These are phyloP conservation scores for Lizonia empirigonia DNA, from an alignment of 2,329 filamentous ascomycete genomes.

Conservation along the genomic window DNA sequence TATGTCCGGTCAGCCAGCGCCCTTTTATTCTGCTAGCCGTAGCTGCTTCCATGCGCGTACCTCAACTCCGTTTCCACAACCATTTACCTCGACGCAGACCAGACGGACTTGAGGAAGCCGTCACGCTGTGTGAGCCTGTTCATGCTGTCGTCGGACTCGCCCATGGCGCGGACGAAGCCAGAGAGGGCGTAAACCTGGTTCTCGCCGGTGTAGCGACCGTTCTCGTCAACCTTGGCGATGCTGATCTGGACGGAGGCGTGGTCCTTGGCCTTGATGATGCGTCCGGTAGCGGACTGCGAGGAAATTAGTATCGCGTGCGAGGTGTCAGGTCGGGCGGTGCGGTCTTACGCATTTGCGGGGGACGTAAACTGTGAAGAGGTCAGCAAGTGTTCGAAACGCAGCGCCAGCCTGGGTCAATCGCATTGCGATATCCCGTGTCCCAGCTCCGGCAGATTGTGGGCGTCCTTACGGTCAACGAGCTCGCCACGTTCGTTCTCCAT, in stretches of 20 bases:
- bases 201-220: conserved; percentile 94
- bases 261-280: conserved; percentile 99
- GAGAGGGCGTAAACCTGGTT: conserved; percentile 97
- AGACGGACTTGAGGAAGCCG: conserved; percentile 96
- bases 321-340: conserved; percentile 7
- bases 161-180: conserved; percentile 97
- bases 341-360: conserved; percentile 51
- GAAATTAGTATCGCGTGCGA: conserved; percentile 28
- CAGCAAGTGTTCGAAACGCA: conserved; percentile 18
- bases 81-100: conserved; percentile 71
- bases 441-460: conserved; percentile 1
- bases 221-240: conserved; percentile 98
- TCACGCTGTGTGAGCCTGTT: conserved; percentile 97
- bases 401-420: conserved; percentile 3
- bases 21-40: not conserved
- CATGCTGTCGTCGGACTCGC: conserved; percentile 94
- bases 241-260: conserved; percentile 98
- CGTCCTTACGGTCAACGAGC: conserved; percentile 79
- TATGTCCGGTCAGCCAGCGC: conserved; percentile 25
- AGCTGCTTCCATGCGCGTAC: conserved; percentile 18
- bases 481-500: conserved; percentile 99
- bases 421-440: conserved; percentile 5
- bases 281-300: conserved; percentile 60
- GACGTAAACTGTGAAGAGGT: conserved; percentile 36
- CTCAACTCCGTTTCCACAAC: conserved; percentile 40